These are phyloP conservation scores for Rhododendron ovatum DNA, from an alignment of 148 eudicot species.

Conservation along the genomic window DNA sequence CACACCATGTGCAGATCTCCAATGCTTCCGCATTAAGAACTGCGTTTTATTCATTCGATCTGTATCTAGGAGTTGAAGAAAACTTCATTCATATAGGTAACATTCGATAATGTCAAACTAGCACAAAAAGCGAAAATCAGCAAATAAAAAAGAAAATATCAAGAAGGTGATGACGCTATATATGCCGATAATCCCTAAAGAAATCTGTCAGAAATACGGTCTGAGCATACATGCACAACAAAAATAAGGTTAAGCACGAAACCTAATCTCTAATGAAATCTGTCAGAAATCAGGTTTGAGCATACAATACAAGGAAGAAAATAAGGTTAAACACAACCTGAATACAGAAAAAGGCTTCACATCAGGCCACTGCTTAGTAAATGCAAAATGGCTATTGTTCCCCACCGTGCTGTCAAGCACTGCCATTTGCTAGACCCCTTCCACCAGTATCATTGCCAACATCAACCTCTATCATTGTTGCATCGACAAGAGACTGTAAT, in stretches of 20 bases:
- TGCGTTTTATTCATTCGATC: not conserved
- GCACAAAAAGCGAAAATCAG: not conserved
- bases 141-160: not conserved
- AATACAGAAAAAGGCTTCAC: not conserved
- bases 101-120: not conserved
- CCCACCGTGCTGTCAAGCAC: constrained; percentile 1
- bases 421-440: constrained; percentile 23
- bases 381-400: constrained; percentile 7
- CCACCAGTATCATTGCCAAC: constrained; percentile 23
- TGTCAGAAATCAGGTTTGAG: not conserved
- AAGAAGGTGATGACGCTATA: not conserved
- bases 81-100: not conserved
- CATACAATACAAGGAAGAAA: not conserved
- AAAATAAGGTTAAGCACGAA: not conserved
- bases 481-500: constrained; percentile 58
- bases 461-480: constrained; percentile 49
- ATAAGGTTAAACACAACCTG: not conserved
- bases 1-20: not conserved
- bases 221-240: not conserved
- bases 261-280: not conserved
- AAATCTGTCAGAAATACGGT: not conserved
- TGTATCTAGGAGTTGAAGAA: not conserved
- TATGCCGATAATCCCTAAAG: not conserved
- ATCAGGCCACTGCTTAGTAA: not conserved
- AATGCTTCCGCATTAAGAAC: not conserved